Conservation (phyloP, 2,329 filamentous ascomycete species). For the Ceratocystis papillata region DNA sequence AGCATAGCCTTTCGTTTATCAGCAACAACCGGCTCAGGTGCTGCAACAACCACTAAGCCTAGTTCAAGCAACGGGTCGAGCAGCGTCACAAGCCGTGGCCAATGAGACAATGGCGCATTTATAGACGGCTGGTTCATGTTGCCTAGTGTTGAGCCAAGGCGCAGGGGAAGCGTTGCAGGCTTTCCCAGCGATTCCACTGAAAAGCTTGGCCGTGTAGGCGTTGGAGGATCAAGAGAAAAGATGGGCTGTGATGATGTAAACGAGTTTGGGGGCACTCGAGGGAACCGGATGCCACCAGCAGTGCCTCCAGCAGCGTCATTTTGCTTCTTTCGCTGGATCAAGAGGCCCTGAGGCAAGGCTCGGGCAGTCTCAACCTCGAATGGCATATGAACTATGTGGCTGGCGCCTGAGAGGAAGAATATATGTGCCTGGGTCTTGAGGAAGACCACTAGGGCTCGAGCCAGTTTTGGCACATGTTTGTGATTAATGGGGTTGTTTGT, state of each 20-base stretch:
- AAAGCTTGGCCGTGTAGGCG: conserved; percentile 33
- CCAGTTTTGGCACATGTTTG: conserved; percentile 13
- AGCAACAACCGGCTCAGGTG: conserved; percentile 36
- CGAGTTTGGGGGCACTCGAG: conserved; percentile 64
- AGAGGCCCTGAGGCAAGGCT: conserved; percentile 67
- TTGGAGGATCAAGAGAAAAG: conserved; percentile 31
- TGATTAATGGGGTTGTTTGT: conserved; percentile 14
- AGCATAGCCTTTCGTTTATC: conserved; percentile 28
- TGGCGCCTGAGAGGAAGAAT: conserved; percentile 79
- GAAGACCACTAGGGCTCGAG: conserved; percentile 72
- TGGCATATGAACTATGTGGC: conserved; percentile 81
- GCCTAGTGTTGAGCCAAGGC: conserved; percentile 44
- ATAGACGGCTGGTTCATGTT: conserved; percentile 47
- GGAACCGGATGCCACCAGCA: conserved; percentile 34
- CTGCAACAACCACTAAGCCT: conserved; percentile 60
- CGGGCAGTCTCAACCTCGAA: conserved; percentile 88
- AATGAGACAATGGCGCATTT: conserved; percentile 46
- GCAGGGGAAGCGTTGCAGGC: conserved; percentile 44
- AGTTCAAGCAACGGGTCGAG: conserved; percentile 79
- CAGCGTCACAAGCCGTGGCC: conserved; percentile 69
- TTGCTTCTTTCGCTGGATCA: conserved; percentile 70
- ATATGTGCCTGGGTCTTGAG: conserved; percentile 88
- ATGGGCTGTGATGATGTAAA: conserved; percentile 58
- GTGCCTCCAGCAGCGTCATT: conserved; percentile 25
- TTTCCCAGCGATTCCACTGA: conserved; percentile 47